Conservation (phyloP, 345 rosid species). For the Populus tremula region DNA sequence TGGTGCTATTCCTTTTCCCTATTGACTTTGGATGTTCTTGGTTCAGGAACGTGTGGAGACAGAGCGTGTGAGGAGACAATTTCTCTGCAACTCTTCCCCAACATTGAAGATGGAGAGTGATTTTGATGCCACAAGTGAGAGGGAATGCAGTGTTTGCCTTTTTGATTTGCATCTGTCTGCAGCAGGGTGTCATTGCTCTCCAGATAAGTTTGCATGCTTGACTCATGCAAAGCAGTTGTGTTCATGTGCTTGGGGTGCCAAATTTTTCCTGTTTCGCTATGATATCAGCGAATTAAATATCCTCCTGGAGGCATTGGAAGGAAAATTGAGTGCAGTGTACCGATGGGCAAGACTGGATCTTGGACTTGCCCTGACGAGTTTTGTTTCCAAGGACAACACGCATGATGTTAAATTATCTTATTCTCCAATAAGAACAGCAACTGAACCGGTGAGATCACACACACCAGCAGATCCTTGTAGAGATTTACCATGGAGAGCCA, state of each 20-base stretch:
- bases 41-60: slow-evolving; percentile 71
- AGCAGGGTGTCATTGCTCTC: slow-evolving; percentile 89
- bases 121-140: slow-evolving; percentile 84
- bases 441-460: slow-evolving; percentile 37
- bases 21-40: slow-evolving; percentile 19
- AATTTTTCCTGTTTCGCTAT: slow-evolving; percentile 81
- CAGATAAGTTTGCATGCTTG: slow-evolving; percentile 86
- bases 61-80: slow-evolving; percentile 67
- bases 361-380: slow-evolving; percentile 76
- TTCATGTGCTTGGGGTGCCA: slow-evolving; percentile 63
- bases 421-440: slow-evolving; percentile 35
- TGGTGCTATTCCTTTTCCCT: slow-evolving; percentile 3
- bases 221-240: slow-evolving; percentile 86
- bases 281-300: slow-evolving; percentile 73
- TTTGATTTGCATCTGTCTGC: slow-evolving; percentile 98
- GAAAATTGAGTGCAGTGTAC: slow-evolving; percentile 88
- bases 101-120: slow-evolving; percentile 81
- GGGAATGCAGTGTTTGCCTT: slow-evolving; percentile 85
- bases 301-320: slow-evolving; percentile 95
- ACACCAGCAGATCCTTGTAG: slow-evolving; percentile 30
- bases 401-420: slow-evolving; percentile 38
- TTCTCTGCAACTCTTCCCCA: slow-evolving; percentile 53
- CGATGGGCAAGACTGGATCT: slow-evolving; percentile 98
- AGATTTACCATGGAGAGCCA: slow-evolving; percentile 40
- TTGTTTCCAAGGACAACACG: slow-evolving; percentile 40